Evolutionary conservation across 352 stramenopile genomes (phyloP), one percentile per base, ranked within the genome.

Genomic region (Phytophthora tubulina): DNA sequence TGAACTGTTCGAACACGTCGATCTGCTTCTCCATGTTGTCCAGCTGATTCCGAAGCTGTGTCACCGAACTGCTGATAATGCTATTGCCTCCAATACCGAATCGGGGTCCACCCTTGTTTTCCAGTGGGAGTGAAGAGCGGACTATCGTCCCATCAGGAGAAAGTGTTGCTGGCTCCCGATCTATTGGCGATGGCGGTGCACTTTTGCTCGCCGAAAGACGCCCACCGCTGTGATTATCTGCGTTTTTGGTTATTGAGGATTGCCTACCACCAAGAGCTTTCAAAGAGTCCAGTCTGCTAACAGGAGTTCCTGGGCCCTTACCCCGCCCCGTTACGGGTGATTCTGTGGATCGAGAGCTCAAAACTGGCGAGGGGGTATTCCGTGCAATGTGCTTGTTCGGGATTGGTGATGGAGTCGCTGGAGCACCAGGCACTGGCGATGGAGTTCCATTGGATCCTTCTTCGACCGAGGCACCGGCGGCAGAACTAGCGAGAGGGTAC

Each of bases 21-120:
- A 96, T 96, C 58, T 96, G 88, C 61, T 94, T 94, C 60, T 96
- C 88, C 80, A 96, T 91, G 62, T 93, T 96, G 74, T 96, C 88
- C 17, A 96, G 63, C 48, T 96, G 88, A 51, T 88, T 93, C 4
- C 88, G 85, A 53, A 96, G 72, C 62, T 94, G 85, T 10, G 84
- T 89, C 39, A 90, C 85, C 6, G 78, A 92, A 54, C 77, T 93
- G 50, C 82, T 92, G 60, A 91, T 90, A 39, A 90, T 89, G 35
- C 72, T 84, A 48, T 84, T 84, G 42, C 75, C 79, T 44, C 74
- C 73, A 65, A 66, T 80, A 61, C 50, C 70, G 50, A 72, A 70
- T 54, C 70, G 65, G 13, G 63, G 39, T 0, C 30, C 53, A 45
- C 49, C 56, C 17, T 76, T 75, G 31, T 3, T 69, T 48, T 75